Base-by-base conservation (phyloP, 306 rosid species). In the Acacia acuminata region DNA sequence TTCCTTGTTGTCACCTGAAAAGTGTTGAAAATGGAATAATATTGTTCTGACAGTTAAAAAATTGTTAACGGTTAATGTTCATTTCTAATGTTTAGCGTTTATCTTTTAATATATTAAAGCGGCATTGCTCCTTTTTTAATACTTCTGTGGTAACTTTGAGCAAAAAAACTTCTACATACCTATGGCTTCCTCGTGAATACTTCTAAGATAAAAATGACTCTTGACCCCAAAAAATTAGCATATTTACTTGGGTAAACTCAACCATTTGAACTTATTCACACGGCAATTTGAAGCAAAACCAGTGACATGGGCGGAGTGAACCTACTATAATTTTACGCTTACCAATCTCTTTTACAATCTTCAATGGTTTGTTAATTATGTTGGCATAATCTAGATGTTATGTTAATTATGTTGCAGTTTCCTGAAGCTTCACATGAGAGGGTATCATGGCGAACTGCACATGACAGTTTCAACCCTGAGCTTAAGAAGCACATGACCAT, bases 391-490 rank as follows among this genome's bases (percentile, higher is more conserved):
- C 76, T 45, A 24, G 13, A 16, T 71, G 76, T 43, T 71, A 30
- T 73, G 77, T 50, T 50, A 50, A 30, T 32, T 27, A 11, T 22
- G 20, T 75, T 36, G 86, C 86, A 79, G 84, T 5, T 25, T 78
- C 45, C 82, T 7, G 56, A n/a, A 83, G 15, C 58, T 71, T n/a
- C 43, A 51, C 25, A 2, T 53, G n/a, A 70, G 53, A 42, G n/a
- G 38, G 65, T 0, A 42, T 12, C 67, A 43, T 12, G 56, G 40
- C 40, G 1, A 7, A 4, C 38, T 53, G 9, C 71, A 5, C 25
- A 8, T 67, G 83, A 63, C 13, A 25, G 11, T 53, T 80, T 40
- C 15, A 69, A 40, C 53, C 77, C 50, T 38, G 68, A 70, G 45
- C 12, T 36, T 8, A 78, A 75, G 83, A 20, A 17, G 34, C 14